Evolutionary conservation across 768 basidiomycete species (phyloP).

Genomic region (Pisolithus albus): DNA sequence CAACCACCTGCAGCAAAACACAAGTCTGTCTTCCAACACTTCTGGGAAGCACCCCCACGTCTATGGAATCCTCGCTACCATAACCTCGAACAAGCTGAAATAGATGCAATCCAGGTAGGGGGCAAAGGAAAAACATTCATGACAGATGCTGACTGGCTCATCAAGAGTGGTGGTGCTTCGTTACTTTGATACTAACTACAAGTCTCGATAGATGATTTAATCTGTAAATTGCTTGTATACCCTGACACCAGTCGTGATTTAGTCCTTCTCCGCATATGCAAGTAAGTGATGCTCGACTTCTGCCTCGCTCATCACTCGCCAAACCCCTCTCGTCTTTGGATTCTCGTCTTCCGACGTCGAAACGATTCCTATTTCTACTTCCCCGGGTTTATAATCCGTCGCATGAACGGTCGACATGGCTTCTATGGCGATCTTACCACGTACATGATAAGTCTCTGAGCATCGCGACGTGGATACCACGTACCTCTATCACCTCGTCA

Average conservation of each 20-base stretch:
- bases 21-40: conserved; percentile 34
- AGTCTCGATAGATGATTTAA: conserved; percentile 1
- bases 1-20: not conserved
- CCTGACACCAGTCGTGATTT: conserved; percentile 15
- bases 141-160: conserved; percentile 1
- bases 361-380: conserved; percentile 94
- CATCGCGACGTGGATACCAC: conserved; percentile 12
- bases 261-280: conserved; percentile 89
- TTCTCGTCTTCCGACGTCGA: conserved; percentile 70
- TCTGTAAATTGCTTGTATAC: not conserved
- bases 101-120: conserved; percentile 60
- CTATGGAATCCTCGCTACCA: conserved; percentile 48
- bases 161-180: conserved; percentile 66
- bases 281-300: conserved; percentile 77
- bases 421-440: conserved; percentile 80
- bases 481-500: conserved; percentile 84
- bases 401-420: conserved; percentile 90
- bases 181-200: conserved; percentile 24
- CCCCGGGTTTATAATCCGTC: conserved; percentile 92
- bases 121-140: not conserved
- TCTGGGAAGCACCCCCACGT: conserved; percentile 63
- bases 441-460: not conserved
- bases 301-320: conserved; percentile 71
- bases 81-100: conserved; percentile 49
- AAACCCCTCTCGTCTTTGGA: conserved; percentile 62